These are phyloP conservation scores for Sphaceloma murrayae DNA, from an alignment of 2,329 filamentous ascomycete genomes.

Conservation along the genomic window DNA sequence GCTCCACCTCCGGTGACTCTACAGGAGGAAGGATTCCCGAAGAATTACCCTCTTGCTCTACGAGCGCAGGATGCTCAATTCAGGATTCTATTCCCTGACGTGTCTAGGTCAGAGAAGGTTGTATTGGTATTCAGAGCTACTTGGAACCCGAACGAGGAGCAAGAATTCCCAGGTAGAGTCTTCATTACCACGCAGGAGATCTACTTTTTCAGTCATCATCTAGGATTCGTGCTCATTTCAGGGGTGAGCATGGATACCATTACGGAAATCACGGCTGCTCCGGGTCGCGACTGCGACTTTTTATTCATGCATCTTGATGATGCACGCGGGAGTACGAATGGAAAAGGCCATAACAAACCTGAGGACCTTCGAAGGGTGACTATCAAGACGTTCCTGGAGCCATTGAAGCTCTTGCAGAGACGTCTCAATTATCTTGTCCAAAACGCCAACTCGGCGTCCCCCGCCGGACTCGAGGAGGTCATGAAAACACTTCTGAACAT, in stretches of 20 bases:
- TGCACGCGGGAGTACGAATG: too few relatives aligned
- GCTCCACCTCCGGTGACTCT: conserved; percentile 18
- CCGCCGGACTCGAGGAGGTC: conserved; percentile 57
- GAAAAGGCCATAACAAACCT: conserved; percentile 42
- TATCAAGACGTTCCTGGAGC: conserved; percentile 87
- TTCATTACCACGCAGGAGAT: conserved; percentile 81
- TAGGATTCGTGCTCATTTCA: conserved; percentile 80
- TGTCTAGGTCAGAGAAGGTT: conserved; percentile 66
- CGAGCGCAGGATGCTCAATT: conserved; percentile 84
- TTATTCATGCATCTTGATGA: conserved; percentile 73
- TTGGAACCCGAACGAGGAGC: conserved; percentile 68
- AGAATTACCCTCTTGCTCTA: conserved; percentile 65
- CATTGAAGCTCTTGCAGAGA: conserved; percentile 68
- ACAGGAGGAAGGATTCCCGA: conserved; percentile 52
- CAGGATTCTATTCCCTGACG: conserved; percentile 76
- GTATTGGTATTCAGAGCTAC: conserved; percentile 88
- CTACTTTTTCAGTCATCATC: conserved; percentile 93
- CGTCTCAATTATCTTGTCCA: conserved; percentile 79
- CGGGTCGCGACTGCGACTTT: conserved; percentile 79
- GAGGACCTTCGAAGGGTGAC: conserved; percentile 64
- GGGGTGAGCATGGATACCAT: conserved; percentile 66
- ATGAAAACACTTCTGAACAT: conserved; percentile 65
- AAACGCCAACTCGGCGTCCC: conserved; percentile 63
- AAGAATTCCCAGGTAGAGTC: conserved; percentile 72
- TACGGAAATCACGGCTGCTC: conserved; percentile 78